Percentiles rank a stretch among this genome's conserved stretches.
Evolutionary conservation across 148 eudicot species (phyloP).

Genomic region (Drosera capensis): DNA sequence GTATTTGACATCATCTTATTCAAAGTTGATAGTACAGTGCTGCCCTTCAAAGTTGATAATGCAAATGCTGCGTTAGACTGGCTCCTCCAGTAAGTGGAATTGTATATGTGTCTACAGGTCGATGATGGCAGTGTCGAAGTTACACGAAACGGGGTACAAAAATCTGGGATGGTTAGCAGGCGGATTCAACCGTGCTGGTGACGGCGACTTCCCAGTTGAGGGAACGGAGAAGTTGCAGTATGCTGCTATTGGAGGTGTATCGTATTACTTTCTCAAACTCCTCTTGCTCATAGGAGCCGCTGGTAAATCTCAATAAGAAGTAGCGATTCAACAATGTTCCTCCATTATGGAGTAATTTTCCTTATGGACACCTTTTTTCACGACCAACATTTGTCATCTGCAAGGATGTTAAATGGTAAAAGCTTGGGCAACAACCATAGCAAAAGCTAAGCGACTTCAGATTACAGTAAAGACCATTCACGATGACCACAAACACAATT

Average conservation of each 20-base stretch:
- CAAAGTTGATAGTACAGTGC: background rate
- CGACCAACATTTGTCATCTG: no score
- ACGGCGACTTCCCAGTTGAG: slow-evolving; percentile 58
- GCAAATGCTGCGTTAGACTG: no score
- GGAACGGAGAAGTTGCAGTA: slow-evolving; percentile 81
- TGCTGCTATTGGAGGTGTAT: slow-evolving; percentile 74
- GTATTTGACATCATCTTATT: background rate
- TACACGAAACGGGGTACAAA: slow-evolving; percentile 57
- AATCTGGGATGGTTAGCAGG: slow-evolving; percentile 85
- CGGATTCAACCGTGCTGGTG: slow-evolving; percentile 52
- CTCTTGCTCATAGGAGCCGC: slow-evolving; percentile 39
- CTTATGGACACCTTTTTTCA: no score
- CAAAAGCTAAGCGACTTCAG: no score
- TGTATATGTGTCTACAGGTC: slow-evolving; percentile 30
- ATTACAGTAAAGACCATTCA: no score
- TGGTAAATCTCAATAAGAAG: slow-evolving; percentile 9
- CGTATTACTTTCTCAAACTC: slow-evolving; percentile 55
- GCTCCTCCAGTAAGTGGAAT: background rate
- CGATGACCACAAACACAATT: no score
- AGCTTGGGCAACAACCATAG: no score
- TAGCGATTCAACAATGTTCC: no score
- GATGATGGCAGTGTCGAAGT: slow-evolving; percentile 51
- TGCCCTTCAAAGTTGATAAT: background rate
- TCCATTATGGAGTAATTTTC: no score
- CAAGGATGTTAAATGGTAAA: no score